Base-by-base conservation (phyloP, 352 stramenopile genomes). In the Phytophthora pistaciae region DNA sequence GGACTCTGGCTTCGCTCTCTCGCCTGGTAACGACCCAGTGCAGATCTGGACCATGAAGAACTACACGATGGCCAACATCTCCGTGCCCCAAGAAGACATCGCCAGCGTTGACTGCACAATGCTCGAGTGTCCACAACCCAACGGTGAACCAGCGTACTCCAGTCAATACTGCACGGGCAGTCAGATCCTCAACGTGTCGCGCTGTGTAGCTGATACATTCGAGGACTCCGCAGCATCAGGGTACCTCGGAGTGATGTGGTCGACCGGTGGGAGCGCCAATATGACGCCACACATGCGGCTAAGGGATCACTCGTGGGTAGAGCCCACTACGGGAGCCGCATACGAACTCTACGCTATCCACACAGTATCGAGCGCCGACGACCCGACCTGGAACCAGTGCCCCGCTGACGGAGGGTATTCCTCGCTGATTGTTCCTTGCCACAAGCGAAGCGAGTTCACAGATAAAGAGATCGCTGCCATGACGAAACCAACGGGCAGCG, bases 1-100 rank as follows among this genome's bases (percentile, higher is more conserved):
- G 77, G 77, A 84, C 59, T 62, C 71, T 5, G 77, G 74, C 20
- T 80, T 79, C 27, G 73, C 55, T 4, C 23, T 74, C 49, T 74
- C 73, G 42, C 64, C 64, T 16, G 23, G 6, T 1, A 58, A 64
- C 49, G 56, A 75, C 38, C 18, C 63, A 50, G 49, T 79, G 1
- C 64, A 76, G 64, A 68, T 80, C 4, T 75, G 63, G 73, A 64
- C 70, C 3, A 60, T 76, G 40, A 21, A 42, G 1, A 49, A 64
- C 31, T 64, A 68, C n/a, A 72, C 62, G 5, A 82, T 83, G 61
- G 69, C 65, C 14, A 54, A 72, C 23, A 58, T 85, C 10, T 63
- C 75, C 3, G 44, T 83, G 25, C 49, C 68, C 1, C 25, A 50
- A 42, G 49, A 67, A 6, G 55, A 74, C 16, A 72, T 69, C 54